Evolutionary conservation across 495 filamentous ascomycete species (phyloP), one percentile per base, ranked within the genome.

Genomic region (Friedmanniomyces simplex): DNA sequence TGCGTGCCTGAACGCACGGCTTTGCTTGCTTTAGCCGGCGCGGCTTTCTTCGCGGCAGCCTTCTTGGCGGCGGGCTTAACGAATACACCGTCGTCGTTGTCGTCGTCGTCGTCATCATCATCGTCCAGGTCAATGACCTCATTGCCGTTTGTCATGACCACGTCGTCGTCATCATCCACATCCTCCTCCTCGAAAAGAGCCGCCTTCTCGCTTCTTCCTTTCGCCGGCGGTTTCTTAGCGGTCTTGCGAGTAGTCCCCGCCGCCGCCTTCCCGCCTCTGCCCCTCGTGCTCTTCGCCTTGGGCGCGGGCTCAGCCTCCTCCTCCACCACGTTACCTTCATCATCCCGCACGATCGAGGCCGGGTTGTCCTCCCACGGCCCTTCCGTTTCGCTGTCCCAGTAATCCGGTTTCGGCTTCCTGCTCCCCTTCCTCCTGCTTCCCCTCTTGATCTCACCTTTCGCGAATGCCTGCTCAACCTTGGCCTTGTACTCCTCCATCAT

Each of bases 331-430:
- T 36, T 36, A 13, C 25, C 49, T 8, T 52, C 49, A 49, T 49
- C 46, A 16, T 37, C 76, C 75, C 73, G 74, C 37, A 80, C 74
- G n/a, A 86, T 71, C 12, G 88, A 88, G 0, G 81, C 82, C 0
- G 85, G 82, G 54, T 89, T 81, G 56, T 93, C 86, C 43, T 81
- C 82, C 93, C 93, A 97, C 30, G 75, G 69, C 36, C 94, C 93
- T 53, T 96, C 84, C 36, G 88, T 68, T 58, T 97, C 91, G 3
- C 79, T 83, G 66, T 96, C 88, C 91, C 91, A 99, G 10, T 70
- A 72, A 25, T 85, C 84, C 3, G 93, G 93, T 59, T 79, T 81
- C 20, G 83, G 81, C 70, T 90, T 95, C 51, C 83, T 73, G 58
- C 83, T 87, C 51, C 74, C 78, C 60, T 77, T 78, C 30, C 67